Evolutionary conservation across 306 rosid species (phyloP).

Genomic region (Rosa multiflora): DNA sequence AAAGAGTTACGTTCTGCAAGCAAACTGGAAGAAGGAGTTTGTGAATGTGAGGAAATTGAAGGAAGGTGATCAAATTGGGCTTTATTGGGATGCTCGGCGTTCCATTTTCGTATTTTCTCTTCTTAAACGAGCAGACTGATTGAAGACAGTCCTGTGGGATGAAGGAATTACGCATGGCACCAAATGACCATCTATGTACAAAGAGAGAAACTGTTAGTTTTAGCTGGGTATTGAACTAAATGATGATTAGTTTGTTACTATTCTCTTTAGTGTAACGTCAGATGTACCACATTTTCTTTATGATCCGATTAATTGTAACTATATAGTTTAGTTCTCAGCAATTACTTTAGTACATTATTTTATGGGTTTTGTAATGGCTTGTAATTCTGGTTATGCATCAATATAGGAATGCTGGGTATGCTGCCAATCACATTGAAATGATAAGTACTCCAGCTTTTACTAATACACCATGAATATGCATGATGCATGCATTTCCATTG

Average conservation of each 20-base stretch:
- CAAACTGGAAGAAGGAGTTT: not conserved
- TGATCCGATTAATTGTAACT: not conserved
- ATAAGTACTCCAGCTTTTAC: not conserved
- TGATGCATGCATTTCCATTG: no score
- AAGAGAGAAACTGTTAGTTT: not conserved
- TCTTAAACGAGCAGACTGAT: not conserved
- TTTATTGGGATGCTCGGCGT: not conserved
- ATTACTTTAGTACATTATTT: not conserved
- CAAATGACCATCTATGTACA: not conserved
- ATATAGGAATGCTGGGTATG: not conserved
- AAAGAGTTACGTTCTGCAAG: not conserved
- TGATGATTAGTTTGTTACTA: not conserved
- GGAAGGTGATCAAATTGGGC: not conserved
- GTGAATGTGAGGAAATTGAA: not conserved
- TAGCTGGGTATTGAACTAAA: no score
- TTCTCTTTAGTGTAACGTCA: not conserved
- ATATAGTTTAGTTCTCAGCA: not conserved
- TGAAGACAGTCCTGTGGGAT: not conserved
- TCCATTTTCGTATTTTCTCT: not conserved
- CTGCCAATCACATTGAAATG: not conserved
- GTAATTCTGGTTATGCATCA: not conserved
- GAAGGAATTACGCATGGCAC: not conserved
- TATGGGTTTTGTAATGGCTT: not conserved
- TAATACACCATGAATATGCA: no score
- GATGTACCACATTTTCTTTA: not conserved